A percentile compares a stretch with the other conserved stretches of the same genome.
Conservation (phyloP, 495 filamentous ascomycete species). For the Talaromyces stipitatus region DNA sequence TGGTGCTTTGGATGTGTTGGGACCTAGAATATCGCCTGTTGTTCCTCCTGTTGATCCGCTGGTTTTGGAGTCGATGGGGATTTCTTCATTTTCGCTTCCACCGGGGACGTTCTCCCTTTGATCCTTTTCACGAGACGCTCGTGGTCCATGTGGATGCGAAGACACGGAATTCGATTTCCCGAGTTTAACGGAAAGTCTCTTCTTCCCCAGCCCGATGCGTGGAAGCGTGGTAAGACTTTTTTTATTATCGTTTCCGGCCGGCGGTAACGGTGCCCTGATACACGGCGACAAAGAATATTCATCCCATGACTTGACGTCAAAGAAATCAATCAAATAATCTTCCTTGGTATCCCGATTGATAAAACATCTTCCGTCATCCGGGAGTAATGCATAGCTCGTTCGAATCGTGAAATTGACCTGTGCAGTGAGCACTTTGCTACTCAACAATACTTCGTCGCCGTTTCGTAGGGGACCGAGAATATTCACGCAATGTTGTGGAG, state of each 20-base stretch:
- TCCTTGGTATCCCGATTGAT: slow-evolving; percentile 76
- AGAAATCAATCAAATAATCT: slow-evolving; percentile 80
- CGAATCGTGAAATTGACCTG: slow-evolving; percentile 93
- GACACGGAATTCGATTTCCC: background rate
- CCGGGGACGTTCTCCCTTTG: background rate
- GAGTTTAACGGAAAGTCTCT: slow-evolving; percentile 4
- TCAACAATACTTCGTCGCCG: slow-evolving; percentile 84
- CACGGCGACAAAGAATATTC: slow-evolving; percentile 74
- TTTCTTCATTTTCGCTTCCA: background rate
- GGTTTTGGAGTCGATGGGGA: background rate
- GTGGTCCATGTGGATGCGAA: background rate
- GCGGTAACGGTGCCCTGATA: slow-evolving; percentile 53
- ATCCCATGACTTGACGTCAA: slow-evolving; percentile 70
- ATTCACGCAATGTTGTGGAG: slow-evolving; percentile 79
- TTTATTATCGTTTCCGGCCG: slow-evolving; percentile 12
- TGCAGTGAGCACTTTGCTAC: slow-evolving; percentile 83
- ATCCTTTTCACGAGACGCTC: background rate
- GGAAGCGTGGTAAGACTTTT: slow-evolving; percentile 17
- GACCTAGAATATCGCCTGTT: background rate
- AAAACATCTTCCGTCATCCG: slow-evolving; percentile 84
- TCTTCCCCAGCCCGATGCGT: slow-evolving; percentile 2
- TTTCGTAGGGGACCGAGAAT: slow-evolving; percentile 86
- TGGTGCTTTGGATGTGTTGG: background rate
- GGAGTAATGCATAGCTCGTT: slow-evolving; percentile 77
- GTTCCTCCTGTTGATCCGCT: background rate